Percentiles rank a stretch among this genome's conserved stretches.
These are phyloP conservation scores for Entonaema liquescens DNA, from an alignment of 495 filamentous ascomycete species.

Conservation along the genomic window DNA sequence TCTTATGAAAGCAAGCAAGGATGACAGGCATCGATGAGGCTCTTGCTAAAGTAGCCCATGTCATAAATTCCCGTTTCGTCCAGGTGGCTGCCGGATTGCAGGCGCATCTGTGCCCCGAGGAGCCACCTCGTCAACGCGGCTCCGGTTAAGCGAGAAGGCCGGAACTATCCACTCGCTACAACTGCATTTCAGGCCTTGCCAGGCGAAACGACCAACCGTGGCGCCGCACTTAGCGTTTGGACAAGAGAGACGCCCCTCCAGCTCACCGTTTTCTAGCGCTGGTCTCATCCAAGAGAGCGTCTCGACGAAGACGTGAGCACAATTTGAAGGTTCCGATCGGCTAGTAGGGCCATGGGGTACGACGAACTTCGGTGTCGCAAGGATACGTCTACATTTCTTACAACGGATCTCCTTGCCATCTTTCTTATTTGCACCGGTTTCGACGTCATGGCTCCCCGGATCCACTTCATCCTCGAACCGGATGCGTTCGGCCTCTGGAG, in stretches of 20 bases:
- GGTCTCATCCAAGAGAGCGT: conserved; percentile 93
- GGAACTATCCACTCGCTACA: conserved; percentile 91
- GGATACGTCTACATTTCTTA: conserved; percentile 69
- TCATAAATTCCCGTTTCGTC: conserved; percentile 42
- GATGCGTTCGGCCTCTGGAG: conserved; percentile 75
- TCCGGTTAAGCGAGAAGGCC: conserved; percentile 83
- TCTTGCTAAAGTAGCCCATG: not conserved
- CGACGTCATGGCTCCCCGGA: conserved; percentile 19
- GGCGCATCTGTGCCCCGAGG: conserved; percentile 24
- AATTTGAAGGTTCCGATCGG: conserved; percentile 47
- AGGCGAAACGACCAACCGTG: conserved; percentile 90
- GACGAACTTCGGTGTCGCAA: conserved; percentile 54
- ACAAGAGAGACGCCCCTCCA: conserved; percentile 85
- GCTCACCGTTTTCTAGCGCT: conserved; percentile 75
- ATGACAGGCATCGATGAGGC: conserved; percentile 4
- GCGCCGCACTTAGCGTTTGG: conserved; percentile 77
- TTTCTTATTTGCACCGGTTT: conserved; percentile 34
- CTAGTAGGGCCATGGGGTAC: conserved; percentile 48
- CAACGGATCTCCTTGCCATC: conserved; percentile 63
- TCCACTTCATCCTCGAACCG: conserved; percentile 84
- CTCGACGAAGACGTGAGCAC: conserved; percentile 88
- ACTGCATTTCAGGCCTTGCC: conserved; percentile 93
- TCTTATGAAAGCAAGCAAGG: not conserved
- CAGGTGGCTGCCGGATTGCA: conserved; percentile 43
- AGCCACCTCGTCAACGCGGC: conserved; percentile 78